Conservation (phyloP, 1,284 basidiomycete genomes). For the Papiliotrema flavescens region DNA sequence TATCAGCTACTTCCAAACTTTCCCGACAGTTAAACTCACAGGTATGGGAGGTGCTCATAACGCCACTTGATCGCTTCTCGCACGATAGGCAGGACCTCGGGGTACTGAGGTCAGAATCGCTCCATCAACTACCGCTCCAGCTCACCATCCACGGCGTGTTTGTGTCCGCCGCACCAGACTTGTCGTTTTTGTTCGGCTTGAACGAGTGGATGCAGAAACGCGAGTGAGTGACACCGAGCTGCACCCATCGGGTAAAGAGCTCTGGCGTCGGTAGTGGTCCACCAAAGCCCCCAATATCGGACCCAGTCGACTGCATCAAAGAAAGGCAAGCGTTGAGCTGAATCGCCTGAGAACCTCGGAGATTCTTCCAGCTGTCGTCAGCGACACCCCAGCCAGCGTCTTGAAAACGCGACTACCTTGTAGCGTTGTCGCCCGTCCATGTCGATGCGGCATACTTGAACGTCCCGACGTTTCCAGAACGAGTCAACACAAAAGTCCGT, state of each 20-base stretch:
- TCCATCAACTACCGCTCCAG: background rate
- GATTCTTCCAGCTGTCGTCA: conserved; percentile 46
- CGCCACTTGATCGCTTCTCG: conserved; percentile 48
- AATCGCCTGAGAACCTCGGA: conserved; percentile 46
- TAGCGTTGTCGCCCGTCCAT: conserved; percentile 51
- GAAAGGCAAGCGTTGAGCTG: conserved; percentile 47
- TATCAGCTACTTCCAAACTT: background rate
- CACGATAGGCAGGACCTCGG: conserved; percentile 47
- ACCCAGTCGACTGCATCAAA: conserved; percentile 39
- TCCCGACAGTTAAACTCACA: conserved; percentile 23
- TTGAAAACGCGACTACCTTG: conserved; percentile 8
- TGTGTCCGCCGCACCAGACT: conserved; percentile 41
- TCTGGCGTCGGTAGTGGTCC: conserved; percentile 49
- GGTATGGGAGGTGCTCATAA: conserved; percentile 49
- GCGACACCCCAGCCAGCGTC: background rate
- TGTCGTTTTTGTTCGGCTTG: conserved; percentile 49
- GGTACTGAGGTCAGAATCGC: conserved; percentile 29
- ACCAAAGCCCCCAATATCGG: conserved; percentile 51
- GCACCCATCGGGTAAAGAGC: conserved; percentile 51
- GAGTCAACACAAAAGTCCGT: conserved; percentile 48
- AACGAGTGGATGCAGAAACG: conserved; percentile 51
- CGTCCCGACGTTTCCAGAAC: conserved; percentile 50
- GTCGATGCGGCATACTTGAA: conserved; percentile 49
- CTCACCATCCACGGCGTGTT: conserved; percentile 52
- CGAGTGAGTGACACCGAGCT: conserved; percentile 47